These are phyloP conservation scores for Sicyos baderoa DNA, from an alignment of 306 rosid species.

Conservation along the genomic window DNA sequence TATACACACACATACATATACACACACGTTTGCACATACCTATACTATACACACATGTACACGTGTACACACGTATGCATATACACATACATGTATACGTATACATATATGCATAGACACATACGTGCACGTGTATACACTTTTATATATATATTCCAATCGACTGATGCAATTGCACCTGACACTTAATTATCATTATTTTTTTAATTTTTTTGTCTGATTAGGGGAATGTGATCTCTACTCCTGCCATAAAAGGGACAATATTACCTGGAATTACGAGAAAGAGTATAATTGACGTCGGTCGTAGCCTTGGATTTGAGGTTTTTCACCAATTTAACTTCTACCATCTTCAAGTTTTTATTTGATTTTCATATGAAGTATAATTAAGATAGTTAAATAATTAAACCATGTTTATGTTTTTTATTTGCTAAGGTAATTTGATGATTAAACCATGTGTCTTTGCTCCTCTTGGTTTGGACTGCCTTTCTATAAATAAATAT, in stretches of 20 bases:
- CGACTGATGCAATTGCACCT: constrained; percentile 5
- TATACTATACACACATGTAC: too few relatives aligned
- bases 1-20: too few relatives aligned
- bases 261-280: constrained; percentile 96
- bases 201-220: neutral
- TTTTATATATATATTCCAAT: neutral
- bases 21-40: too few relatives aligned
- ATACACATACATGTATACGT: too few relatives aligned
- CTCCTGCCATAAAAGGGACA: constrained; percentile 88
- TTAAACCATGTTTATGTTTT: neutral
- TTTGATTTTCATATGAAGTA: neutral
- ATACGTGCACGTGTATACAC: too few relatives aligned
- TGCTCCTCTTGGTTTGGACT: too few relatives aligned
- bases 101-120: too few relatives aligned
- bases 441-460: neutral
- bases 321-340: constrained; percentile 32
- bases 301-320: constrained; percentile 79
- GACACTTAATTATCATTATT: neutral
- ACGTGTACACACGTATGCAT: too few relatives aligned
- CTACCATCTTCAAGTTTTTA: neutral
- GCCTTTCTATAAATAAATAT: too few relatives aligned
- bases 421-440: neutral
- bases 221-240: constrained; percentile 64
- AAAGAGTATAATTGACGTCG: constrained; percentile 89
- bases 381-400: neutral